phyloP scores from a whole-genome alignment of 1,284 basidiomycete genomes.

The Boletus smithii region DNA sequence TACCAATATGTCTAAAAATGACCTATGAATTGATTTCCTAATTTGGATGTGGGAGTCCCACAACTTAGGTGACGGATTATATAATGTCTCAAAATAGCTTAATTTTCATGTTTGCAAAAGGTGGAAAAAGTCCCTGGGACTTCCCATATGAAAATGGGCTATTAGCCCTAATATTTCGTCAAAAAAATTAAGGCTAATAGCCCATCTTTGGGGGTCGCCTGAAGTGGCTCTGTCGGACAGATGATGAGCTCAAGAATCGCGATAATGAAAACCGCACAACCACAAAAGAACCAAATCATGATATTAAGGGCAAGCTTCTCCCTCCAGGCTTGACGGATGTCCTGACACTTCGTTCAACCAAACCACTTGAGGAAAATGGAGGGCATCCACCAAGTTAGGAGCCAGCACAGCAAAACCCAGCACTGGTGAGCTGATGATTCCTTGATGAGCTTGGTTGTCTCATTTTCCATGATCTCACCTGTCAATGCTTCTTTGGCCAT shows the following conservation, averaged over 20 bases:
- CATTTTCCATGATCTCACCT: slow-evolving; percentile 74
- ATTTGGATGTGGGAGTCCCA: too few species aligned
- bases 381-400: slow-evolving; percentile 93
- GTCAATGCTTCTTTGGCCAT: slow-evolving; percentile 78
- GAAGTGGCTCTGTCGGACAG: slow-evolving; percentile 92
- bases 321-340: slow-evolving; percentile 94
- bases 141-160: too few species aligned
- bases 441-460: slow-evolving; percentile 84
- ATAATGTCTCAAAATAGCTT: too few species aligned
- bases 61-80: too few species aligned
- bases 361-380: slow-evolving; percentile 65
- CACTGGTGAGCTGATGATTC: slow-evolving; percentile 76
- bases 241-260: slow-evolving; percentile 85
- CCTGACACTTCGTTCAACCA: slow-evolving; percentile 90
- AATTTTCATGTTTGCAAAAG: too few species aligned
- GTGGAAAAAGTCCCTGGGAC: too few species aligned
- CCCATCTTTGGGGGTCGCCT: too few species aligned
- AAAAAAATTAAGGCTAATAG: too few species aligned
- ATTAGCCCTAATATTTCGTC: too few species aligned
- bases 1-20: too few species aligned
- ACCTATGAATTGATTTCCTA: too few species aligned
- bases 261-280: slow-evolving; percentile 88
- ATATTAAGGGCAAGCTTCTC: slow-evolving; percentile 96
- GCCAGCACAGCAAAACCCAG: slow-evolving; percentile 88
- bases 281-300: slow-evolving; percentile 94